These are phyloP conservation scores for Podosphaera aphanis DNA, from an alignment of 2,329 filamentous ascomycete genomes.

Conservation along the genomic window DNA sequence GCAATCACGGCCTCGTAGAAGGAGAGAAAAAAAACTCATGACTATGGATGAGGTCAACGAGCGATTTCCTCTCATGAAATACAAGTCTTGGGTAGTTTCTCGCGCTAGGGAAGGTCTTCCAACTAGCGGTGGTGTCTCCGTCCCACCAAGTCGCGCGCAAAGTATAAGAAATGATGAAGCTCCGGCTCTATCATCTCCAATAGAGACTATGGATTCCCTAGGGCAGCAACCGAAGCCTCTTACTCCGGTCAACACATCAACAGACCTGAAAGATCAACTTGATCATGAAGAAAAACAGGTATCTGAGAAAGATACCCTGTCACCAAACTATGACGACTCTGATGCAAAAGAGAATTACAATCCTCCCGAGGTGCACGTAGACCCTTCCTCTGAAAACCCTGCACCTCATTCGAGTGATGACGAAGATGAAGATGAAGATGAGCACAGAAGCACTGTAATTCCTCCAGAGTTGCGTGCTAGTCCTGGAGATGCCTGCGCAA, in stretches of 20 bases:
- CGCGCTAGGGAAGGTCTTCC: constrained; percentile 67
- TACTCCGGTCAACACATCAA: constrained; percentile 6
- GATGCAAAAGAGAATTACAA: constrained; percentile 10
- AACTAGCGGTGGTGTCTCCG: constrained; percentile 60
- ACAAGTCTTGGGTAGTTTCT: constrained; percentile 78
- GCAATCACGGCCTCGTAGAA: constrained; percentile 51
- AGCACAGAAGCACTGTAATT: constrained; percentile 60
- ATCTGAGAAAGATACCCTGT: constrained; percentile 8
- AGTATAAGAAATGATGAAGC: constrained; percentile 48
- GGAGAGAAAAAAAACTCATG: constrained; percentile 96
- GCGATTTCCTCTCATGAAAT: constrained; percentile 85
- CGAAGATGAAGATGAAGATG: constrained; percentile 47
- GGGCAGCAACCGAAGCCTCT: constrained; percentile 9
- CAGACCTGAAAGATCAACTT: constrained; percentile 2
- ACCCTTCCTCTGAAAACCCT: constrained; percentile 17
- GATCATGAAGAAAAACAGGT: constrained; percentile 6
- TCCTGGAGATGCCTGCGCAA: constrained; percentile 82
- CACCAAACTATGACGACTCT: constrained; percentile 2
- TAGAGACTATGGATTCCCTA: constrained; percentile 17
- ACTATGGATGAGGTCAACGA: constrained; percentile 97
- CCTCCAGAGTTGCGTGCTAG: constrained; percentile 59
- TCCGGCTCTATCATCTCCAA: constrained; percentile 20
- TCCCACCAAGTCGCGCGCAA: constrained; percentile 45
- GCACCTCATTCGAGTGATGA: constrained; percentile 23
- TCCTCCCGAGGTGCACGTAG: constrained; percentile 13